These are phyloP conservation scores for Colletotrichum karsti DNA, from an alignment of 2,329 filamentous ascomycete genomes.

Conservation along the genomic window DNA sequence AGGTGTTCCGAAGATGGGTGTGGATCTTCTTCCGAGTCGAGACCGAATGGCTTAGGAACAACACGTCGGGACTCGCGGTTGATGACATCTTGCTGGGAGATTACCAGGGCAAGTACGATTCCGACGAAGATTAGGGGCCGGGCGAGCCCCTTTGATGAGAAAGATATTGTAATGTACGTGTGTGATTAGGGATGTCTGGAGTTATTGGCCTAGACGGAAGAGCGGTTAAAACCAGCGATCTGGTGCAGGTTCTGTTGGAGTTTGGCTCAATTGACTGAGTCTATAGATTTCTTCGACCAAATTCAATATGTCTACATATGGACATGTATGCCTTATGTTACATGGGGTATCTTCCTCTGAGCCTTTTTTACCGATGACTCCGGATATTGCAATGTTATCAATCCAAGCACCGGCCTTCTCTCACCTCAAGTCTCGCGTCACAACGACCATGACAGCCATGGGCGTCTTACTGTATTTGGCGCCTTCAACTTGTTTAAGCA, in stretches of 20 bases:
- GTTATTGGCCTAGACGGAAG: constrained; percentile 15
- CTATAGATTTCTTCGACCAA: background rate
- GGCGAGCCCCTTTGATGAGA: background rate
- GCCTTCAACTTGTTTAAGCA: constrained; percentile 47
- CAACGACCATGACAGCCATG: constrained; percentile 31
- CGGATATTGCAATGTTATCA: background rate
- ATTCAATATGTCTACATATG: background rate
- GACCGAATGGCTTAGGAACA: constrained; percentile 83
- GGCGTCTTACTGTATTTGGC: constrained; percentile 52
- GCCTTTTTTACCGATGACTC: background rate
- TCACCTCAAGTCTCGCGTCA: background rate
- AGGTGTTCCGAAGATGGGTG: constrained; percentile 89
- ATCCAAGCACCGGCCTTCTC: background rate
- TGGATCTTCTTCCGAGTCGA: constrained; percentile 98
- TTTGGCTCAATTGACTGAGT: background rate
- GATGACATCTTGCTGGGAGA: constrained; percentile 82
- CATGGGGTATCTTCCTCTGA: background rate
- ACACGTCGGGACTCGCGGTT: constrained; percentile 58
- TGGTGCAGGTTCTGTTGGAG: background rate
- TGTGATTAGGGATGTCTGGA: constrained; percentile 11
- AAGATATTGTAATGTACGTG: constrained; percentile 20
- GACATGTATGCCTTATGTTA: background rate
- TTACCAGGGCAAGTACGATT: constrained; percentile 67
- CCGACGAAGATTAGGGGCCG: constrained; percentile 25
- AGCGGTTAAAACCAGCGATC: background rate